Evolutionary conservation across 345 rosid genomes (phyloP).

Genomic region (Salix udensis): DNA sequence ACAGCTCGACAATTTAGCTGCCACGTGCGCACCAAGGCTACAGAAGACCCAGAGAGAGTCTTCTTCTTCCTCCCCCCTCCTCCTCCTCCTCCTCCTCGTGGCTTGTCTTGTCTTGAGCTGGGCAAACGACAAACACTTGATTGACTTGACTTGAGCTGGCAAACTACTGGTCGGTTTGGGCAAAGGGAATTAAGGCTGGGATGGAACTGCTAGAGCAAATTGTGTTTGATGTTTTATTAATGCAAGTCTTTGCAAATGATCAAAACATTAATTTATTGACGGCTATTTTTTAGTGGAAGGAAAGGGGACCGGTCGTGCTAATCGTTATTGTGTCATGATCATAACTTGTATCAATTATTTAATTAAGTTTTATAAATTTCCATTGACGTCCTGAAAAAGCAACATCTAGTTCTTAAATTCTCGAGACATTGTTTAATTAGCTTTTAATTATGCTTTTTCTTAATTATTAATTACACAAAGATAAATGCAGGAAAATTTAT

Average conservation of each 20-base stretch:
- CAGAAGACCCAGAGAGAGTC: not conserved
- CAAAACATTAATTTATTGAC: not conserved
- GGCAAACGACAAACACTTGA: not conserved
- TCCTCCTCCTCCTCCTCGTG: not conserved
- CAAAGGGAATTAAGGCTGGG: not conserved
- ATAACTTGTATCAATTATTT: not conserved
- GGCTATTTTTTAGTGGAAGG: not conserved
- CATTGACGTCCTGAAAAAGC: not conserved
- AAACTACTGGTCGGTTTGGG: not conserved
- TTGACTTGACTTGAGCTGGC: conserved; percentile 16
- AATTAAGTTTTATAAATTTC: too few relatives aligned
- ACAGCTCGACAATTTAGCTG: conserved; percentile 36
- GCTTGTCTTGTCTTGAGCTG: not conserved
- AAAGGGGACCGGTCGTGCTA: not conserved
- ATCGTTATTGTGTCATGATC: not conserved
- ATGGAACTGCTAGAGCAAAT: not conserved
- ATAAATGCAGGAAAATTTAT: not conserved
- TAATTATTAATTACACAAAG: not conserved
- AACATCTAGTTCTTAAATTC: not conserved
- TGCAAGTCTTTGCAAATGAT: not conserved
- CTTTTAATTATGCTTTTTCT: not conserved
- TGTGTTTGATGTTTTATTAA: not conserved
- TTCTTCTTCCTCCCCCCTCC: not conserved
- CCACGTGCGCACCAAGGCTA: conserved; percentile 26
- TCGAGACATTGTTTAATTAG: not conserved